phyloP scores from a whole-genome alignment of 1,284 basidiomycete species.

The Psilocybe mexicana region DNA sequence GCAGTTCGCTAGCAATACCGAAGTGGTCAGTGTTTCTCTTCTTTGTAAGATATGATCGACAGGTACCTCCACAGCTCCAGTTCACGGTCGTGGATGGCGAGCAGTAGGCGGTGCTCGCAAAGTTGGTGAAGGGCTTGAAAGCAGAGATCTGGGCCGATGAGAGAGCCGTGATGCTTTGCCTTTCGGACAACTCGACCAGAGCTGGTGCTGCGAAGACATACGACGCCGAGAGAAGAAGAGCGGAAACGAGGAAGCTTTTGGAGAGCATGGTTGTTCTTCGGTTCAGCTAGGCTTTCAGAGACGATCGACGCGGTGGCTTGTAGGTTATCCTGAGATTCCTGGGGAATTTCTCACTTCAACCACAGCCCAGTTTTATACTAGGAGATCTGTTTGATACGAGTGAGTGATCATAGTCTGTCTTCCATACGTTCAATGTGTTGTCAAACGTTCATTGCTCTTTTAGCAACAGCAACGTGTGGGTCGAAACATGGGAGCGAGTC shows the following conservation, averaged over 20 bases:
- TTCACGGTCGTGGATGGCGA: conserved; percentile 26
- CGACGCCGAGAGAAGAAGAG: conserved; percentile 15
- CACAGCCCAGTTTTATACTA: neutral
- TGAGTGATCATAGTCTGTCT: neutral
- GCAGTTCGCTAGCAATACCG: conserved; percentile 30
- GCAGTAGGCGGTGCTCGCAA: conserved; percentile 36
- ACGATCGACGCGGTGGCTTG: neutral
- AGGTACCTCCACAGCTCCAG: conserved; percentile 35
- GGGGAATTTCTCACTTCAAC: neutral
- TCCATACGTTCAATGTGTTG: neutral
- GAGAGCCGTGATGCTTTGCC: conserved; percentile 29
- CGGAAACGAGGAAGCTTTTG: conserved; percentile 15
- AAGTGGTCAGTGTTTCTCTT: neutral
- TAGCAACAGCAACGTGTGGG: neutral
- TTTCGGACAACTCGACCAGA: conserved; percentile 19
- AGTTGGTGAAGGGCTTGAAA: conserved; percentile 34
- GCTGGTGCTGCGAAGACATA: conserved; percentile 18
- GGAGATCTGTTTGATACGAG: neutral
- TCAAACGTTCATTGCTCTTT: neutral
- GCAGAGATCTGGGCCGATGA: conserved; percentile 26
- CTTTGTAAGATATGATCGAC: neutral
- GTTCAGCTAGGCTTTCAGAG: neutral
- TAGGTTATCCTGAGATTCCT: conserved; percentile 1
- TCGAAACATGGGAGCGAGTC: neutral
- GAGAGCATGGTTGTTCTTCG: conserved; percentile 15